A percentile compares a stretch with the other conserved stretches of the same genome.
Evolutionary conservation across 495 filamentous ascomycete species (phyloP).

Genomic region (Trichoderma virens): DNA sequence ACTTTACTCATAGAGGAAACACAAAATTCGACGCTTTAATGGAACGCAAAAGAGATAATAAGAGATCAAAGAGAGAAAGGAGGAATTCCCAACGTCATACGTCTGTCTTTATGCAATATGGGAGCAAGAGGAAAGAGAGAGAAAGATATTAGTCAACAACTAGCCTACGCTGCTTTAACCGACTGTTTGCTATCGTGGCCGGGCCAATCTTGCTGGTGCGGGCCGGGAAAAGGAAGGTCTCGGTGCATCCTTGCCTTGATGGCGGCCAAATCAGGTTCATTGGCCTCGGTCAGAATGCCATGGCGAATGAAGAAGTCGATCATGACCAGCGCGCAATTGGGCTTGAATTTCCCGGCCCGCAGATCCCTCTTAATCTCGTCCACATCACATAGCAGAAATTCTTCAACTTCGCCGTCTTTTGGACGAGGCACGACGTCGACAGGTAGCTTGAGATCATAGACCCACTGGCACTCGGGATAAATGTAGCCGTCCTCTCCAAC

Average conservation of each 20-base stretch:
- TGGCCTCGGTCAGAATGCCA: conserved; percentile 71
- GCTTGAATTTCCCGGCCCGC: conserved; percentile 73
- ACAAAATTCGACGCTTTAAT: too few relatives aligned
- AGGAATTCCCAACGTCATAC: not conserved
- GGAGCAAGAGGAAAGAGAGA: not conserved
- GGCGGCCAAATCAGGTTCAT: conserved; percentile 74
- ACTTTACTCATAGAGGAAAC: not conserved
- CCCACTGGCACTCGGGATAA: conserved; percentile 86
- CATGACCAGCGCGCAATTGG: conserved; percentile 79
- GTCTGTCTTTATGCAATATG: not conserved
- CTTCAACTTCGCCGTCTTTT: conserved; percentile 80
- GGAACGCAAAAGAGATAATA: too few relatives aligned
- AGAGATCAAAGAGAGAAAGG: not conserved
- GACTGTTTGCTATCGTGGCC: not conserved
- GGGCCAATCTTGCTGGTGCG: conserved; percentile 33
- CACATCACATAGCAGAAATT: conserved; percentile 69
- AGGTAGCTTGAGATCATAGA: conserved; percentile 81
- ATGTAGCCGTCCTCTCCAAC: conserved; percentile 83
- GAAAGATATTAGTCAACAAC: not conserved
- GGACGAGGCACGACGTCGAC: conserved; percentile 60
- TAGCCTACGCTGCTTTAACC: not conserved
- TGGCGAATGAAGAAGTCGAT: conserved; percentile 89
- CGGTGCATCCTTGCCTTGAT: conserved; percentile 72
- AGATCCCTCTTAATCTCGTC: conserved; percentile 66
- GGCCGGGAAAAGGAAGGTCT: conserved; percentile 69